These are phyloP conservation scores for Gremmenia infestans DNA, from an alignment of 2,329 filamentous ascomycete species.

Conservation along the genomic window DNA sequence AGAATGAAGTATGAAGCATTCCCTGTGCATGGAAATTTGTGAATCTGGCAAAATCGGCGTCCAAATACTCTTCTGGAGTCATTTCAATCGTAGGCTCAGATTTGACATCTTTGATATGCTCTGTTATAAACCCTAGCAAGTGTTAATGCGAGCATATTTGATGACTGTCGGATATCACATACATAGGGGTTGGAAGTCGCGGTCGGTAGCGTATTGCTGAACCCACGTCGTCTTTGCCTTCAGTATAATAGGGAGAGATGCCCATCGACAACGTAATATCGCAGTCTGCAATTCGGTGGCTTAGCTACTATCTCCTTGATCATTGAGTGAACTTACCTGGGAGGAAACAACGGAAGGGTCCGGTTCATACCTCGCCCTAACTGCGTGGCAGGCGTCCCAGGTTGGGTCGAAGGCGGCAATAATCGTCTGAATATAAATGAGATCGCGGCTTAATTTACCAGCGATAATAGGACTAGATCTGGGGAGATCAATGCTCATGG, in stretches of 20 bases:
- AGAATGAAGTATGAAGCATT: neutral
- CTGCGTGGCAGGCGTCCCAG: conserved; percentile 21
- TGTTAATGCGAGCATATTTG: neutral
- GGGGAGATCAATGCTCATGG: conserved; percentile 27
- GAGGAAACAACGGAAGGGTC: neutral
- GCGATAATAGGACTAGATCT: conserved; percentile 27
- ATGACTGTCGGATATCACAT: neutral
- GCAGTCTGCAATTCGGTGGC: conserved; percentile 11
- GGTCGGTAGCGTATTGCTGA: conserved; percentile 9
- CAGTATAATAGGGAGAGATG: conserved; percentile 19
- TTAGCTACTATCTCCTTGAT: neutral
- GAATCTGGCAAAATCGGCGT: conserved; percentile 17
- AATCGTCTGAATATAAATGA: conserved; percentile 23
- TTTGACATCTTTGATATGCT: neutral
- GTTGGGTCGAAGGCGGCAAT: conserved; percentile 23
- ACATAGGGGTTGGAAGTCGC: conserved; percentile 11
- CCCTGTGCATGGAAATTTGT: conserved; percentile 1
- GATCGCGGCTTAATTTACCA: conserved; percentile 26
- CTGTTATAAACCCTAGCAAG: conserved; percentile 1
- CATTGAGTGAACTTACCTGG: conserved; percentile 5
- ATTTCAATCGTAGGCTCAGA: neutral
- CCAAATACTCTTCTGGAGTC: conserved; percentile 11
- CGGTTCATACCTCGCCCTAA: neutral
- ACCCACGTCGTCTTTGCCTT: conserved; percentile 24
- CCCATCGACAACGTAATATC: conserved; percentile 29